Evolutionary conservation across 768 basidiomycete species (phyloP).

Genomic region (Amanita thiersii): DNA sequence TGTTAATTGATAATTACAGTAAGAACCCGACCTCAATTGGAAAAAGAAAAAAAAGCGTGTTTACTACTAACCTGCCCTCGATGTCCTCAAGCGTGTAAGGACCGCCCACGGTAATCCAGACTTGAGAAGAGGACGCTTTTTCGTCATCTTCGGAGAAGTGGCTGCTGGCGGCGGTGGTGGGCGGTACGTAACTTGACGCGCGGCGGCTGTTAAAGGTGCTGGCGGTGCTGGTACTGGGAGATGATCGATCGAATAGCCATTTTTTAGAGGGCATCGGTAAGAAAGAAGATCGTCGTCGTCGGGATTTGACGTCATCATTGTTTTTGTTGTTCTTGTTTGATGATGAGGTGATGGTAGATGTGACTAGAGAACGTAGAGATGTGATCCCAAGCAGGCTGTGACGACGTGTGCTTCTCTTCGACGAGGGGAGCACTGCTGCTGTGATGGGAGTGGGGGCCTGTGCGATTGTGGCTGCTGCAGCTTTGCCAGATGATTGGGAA

Average conservation of each 20-base stretch:
- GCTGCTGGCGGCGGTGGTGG: too few species aligned
- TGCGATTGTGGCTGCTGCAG: not conserved
- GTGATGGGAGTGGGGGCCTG: too few species aligned
- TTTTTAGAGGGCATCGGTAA: conserved; percentile 1
- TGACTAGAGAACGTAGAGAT: not conserved
- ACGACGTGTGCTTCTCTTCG: too few species aligned
- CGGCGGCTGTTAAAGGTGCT: conserved; percentile 11
- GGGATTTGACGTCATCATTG: not conserved
- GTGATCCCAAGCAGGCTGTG: not conserved
- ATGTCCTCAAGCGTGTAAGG: conserved; percentile 19
- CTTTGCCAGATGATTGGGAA: conserved; percentile 5
- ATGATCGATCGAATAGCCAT: not conserved
- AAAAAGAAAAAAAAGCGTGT: too few species aligned
- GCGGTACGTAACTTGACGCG: too few species aligned
- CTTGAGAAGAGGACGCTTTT: too few species aligned
- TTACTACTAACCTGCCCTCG: conserved; percentile 16
- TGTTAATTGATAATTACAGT: not conserved
- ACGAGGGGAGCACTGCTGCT: too few species aligned
- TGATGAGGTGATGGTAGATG: not conserved
- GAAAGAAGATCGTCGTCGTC: not conserved
- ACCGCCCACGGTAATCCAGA: conserved; percentile 26
- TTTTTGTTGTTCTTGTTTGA: not conserved
- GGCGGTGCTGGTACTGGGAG: not conserved
- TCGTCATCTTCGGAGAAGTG: too few species aligned
- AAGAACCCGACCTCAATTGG: too few species aligned